A percentile compares a stretch with the other conserved stretches of the same genome.
Evolutionary conservation across 768 basidiomycete species (phyloP).

Genomic region (Tubosaeta brunneosetosa): DNA sequence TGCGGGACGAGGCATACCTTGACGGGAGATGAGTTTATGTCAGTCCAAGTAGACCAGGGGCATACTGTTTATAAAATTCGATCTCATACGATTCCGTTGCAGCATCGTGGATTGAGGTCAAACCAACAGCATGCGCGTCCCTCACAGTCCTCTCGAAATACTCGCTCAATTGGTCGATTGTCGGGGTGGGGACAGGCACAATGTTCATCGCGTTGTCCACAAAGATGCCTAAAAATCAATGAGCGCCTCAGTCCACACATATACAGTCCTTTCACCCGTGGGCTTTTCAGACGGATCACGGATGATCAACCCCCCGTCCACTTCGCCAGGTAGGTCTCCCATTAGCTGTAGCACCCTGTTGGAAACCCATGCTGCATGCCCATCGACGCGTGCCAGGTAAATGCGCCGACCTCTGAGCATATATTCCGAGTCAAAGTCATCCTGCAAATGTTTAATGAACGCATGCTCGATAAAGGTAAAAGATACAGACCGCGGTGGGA

Average conservation of each 20-base stretch:
- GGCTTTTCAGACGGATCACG: conserved; percentile 58
- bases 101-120: conserved; percentile 90
- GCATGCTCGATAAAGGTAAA: conserved; percentile 16
- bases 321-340: conserved; percentile 50
- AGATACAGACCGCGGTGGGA: conserved; percentile 58
- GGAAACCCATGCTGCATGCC: conserved; percentile 86
- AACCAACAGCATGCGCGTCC: conserved; percentile 71
- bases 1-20: conserved; percentile 65
- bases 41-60: background rate
- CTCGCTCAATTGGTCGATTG: conserved; percentile 48
- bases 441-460: conserved; percentile 36
- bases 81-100: conserved; percentile 46
- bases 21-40: conserved; percentile 1
- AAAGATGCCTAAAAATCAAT: conserved; percentile 50
- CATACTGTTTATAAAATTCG: conserved; percentile 62
- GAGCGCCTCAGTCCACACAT: background rate
- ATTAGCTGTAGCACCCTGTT: conserved; percentile 62
- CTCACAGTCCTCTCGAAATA: conserved; percentile 61
- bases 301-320: conserved; percentile 74
- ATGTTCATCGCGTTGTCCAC: conserved; percentile 86
- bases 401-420: conserved; percentile 68
- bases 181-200: conserved; percentile 62
- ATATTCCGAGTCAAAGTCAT: conserved; percentile 67
- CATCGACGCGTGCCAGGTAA: conserved; percentile 71
- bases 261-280: conserved; percentile 45